Evolutionary conservation across 2,329 filamentous ascomycete genomes (phyloP), one percentile per base, ranked within the genome.

Genomic region (Acarospora socialis): DNA sequence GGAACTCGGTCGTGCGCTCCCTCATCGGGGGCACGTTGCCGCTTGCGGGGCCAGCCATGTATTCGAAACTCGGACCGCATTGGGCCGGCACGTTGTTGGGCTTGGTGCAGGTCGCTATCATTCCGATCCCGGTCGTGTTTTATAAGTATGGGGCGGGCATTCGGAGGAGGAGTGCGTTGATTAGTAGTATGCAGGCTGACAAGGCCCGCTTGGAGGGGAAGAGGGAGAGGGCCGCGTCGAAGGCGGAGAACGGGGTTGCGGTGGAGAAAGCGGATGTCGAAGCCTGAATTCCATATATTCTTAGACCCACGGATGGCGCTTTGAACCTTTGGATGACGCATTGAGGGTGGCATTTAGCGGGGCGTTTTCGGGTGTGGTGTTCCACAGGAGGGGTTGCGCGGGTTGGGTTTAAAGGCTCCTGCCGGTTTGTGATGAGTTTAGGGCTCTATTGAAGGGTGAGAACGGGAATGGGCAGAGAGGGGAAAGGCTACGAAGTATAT

Each of bases 71-170:
- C 7, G 74, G 77, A 0, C 73, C 81, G 0, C 77, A 81, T 39
- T 90, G 81, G 81, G 76, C 80, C 0, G 80, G 78, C 0, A 86
- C 80, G 0, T 57, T 90, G 28, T 59, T 90, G 3, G 81, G 78
- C 0, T 46, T 86, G 32, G 56, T 92, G 2, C 80, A 87, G 45
- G 69, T 82, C 2, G 59, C 63, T 1, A 68, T 83, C 45, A 77
- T 90, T 10, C 81, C 83, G 0, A 84, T 90, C 28, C 82, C 82
- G 0, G 68, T 87, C 35, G 62, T 82, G 1, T 90, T 92, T 46
- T 90, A 82, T 42, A 52, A 57, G 24, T 70, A 73, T 42, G 66
- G 68, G 2, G 51, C 66, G 28, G 63, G 59, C 50, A 73, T 77
- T 40, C 52, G 73, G 29, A 52, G 61, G 47, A 66, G 65, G 55